phyloP scores from a whole-genome alignment of 495 filamentous ascomycete species.

The Penicillium paxilli region DNA sequence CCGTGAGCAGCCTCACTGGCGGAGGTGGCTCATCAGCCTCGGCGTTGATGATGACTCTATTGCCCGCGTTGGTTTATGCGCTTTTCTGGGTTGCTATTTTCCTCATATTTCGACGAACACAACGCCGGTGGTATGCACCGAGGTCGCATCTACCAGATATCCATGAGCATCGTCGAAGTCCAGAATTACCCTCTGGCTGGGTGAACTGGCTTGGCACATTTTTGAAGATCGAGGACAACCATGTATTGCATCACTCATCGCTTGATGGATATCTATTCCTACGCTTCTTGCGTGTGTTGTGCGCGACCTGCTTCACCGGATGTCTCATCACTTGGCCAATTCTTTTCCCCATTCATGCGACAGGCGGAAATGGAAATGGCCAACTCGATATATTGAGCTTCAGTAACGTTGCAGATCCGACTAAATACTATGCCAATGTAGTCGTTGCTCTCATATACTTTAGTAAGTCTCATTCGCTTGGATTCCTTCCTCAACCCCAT shows the following conservation, averaged over 20 bases:
- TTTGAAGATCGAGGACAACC: slow-evolving; percentile 58
- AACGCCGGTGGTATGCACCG: slow-evolving; percentile 78
- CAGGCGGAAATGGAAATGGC: slow-evolving; percentile 58
- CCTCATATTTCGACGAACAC: slow-evolving; percentile 67
- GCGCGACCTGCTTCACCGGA: slow-evolving; percentile 70
- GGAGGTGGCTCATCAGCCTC: slow-evolving; percentile 42
- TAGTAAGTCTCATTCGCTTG: slow-evolving; percentile 40
- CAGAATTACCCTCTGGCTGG: slow-evolving; percentile 45
- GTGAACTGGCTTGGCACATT: slow-evolving; percentile 66
- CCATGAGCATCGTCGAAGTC: slow-evolving; percentile 51
- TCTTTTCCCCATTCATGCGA: slow-evolving; percentile 77
- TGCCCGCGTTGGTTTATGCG: slow-evolving; percentile 67
- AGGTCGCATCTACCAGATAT: slow-evolving; percentile 76
- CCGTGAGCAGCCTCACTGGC: slow-evolving; percentile 29
- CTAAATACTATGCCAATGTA: slow-evolving; percentile 62
- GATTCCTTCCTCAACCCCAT: background rate
- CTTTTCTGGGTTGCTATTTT: slow-evolving; percentile 68
- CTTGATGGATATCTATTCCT: slow-evolving; percentile 83
- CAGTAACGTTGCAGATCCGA: slow-evolving; percentile 58
- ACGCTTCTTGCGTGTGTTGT: slow-evolving; percentile 71
- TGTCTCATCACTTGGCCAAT: slow-evolving; percentile 79
- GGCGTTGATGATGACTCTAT: slow-evolving; percentile 68
- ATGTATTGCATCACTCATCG: slow-evolving; percentile 64
- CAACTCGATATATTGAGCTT: slow-evolving; percentile 66
- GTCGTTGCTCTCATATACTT: slow-evolving; percentile 54